Evolutionary conservation across 2,329 filamentous ascomycete genomes (phyloP), one percentile per base, ranked within the genome.

Genomic region (Sporothrix brunneoviolacea): DNA sequence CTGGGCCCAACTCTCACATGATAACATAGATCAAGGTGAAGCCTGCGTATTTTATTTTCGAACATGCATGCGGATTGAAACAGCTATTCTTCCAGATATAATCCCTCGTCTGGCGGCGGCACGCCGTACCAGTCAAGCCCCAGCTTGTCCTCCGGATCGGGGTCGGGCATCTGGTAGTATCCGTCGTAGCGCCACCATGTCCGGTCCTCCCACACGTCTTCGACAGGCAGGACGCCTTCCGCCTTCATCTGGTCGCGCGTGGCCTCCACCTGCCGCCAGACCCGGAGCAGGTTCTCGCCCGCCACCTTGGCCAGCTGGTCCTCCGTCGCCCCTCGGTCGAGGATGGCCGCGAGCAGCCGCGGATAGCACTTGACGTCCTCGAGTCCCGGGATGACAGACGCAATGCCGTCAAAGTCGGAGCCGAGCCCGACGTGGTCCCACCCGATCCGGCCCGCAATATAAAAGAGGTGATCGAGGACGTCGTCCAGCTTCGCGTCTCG

Each of bases 381-480:
- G 38, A 96, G 66, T 0, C 90, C 91, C 43, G 70, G 63, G 0
- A 90, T 88, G 4, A 82, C 81, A 1, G 58, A 64, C 1, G 65
- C 62, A 50, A 90, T 91, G 4, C 80, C 91, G 63, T 96, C 90
- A 62, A 90, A 95, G 64, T 96, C 91, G 42, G 86, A 90, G 0
- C 91, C 91, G 15, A 96, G 68, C 0, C 91, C 91, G 8, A 96
- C 88, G 63, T 95, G 79, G 33, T 91, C 85, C 59, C 85, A 95
- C 2, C 91, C 91, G 53, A 95, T 88, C 22, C 84, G 68, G 42
- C 87, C 73, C 1, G 88, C 91, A 57, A 95, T 90, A 62, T 96
- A 76, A 55, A 79, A 74, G 54, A 96, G 84, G 64, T 96, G 91
- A 55, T 82, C 75, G 1, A 21, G 37, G 8, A 51, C 37, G 51